Evolutionary conservation across 106 monocot species (phyloP), one percentile per base, ranked within the genome.

Genomic region (Gastrodia elata): DNA sequence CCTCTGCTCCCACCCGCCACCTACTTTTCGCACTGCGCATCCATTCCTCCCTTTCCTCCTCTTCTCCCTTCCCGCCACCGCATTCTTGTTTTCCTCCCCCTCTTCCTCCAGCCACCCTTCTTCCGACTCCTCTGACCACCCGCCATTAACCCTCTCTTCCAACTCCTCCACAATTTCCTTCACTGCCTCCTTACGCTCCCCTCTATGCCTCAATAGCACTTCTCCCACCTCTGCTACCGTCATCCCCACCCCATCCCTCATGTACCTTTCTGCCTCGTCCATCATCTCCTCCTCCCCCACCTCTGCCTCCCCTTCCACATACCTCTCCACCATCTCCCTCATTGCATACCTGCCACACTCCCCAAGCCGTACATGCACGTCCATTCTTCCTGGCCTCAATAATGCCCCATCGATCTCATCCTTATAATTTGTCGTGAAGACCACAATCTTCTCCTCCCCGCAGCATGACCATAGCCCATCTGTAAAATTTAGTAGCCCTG

Each of bases 381-480:
- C 91, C 91, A 88, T 91, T 68, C 85, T 74, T 18, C 87, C 80
- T 49, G 81, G 64, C 11, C 90, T 78, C 48, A 90, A 74, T 77
- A 90, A 74, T 48, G 87, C 90, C 22, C 81, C 84, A 46, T 90
- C 93, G 44, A 93, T 56, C 13, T 75, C 81, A 56, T 77, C 86
- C 70, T 74, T 81, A 80, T 91, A 77, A 73, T 94, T 94, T 24
- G 91, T 91, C 40, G 94, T 94, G 79, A 94, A 94, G 33, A 94
- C 84, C 20, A 94, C 78, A 24, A 94, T 73, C 70, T 86, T 84
- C 77, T 94, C 91, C 74, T 94, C 94, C 20, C 91, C 94, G 72
- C 91, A 94, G 77, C 91, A 94, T 18, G 88, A 91, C 94, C 91
- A 94, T 39, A 91, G 76, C n/a, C 94, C 94, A 69, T 94, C 94